Percentiles rank a stretch among this genome's conserved stretches.
Conservation (phyloP, 23 red algal genomes). For the Pyropia yezoensis region DNA sequence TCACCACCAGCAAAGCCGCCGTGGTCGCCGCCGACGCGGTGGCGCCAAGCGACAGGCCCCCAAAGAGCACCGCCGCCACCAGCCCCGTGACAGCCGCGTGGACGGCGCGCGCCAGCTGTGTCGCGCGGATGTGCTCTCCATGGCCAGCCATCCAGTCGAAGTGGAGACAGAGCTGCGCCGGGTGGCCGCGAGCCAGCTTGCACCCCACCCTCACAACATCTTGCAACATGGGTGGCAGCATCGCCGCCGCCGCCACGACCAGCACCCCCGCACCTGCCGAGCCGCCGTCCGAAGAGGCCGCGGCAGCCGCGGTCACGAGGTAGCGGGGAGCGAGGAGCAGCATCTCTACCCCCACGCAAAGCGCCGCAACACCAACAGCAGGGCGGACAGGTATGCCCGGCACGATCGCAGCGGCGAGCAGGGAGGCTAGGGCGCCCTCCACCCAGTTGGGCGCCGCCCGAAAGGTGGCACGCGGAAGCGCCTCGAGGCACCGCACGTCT, state of each 20-base stretch:
- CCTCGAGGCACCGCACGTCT: background rate
- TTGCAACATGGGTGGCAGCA: background rate
- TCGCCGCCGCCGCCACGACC: too few species aligned
- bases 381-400: too few species aligned
- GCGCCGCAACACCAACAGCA: background rate
- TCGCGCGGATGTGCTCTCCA: background rate
- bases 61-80: too few species aligned
- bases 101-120: background rate
- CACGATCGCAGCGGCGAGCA: too few species aligned
- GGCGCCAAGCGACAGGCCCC: too few species aligned
- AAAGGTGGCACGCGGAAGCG: background rate
- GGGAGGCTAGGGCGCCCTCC: background rate
- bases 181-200: background rate
- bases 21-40: too few species aligned
- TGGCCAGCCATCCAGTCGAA: background rate
- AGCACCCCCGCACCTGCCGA: too few species aligned
- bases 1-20: too few species aligned
- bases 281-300: too few species aligned
- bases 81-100: too few species aligned
- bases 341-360: background rate
- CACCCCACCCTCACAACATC: background rate
- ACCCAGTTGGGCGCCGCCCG: background rate
- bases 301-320: background rate
- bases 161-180: background rate
- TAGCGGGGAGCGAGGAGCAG: background rate